These are phyloP conservation scores for Angophora floribunda DNA, from an alignment of 345 rosid species.

Conservation along the genomic window DNA sequence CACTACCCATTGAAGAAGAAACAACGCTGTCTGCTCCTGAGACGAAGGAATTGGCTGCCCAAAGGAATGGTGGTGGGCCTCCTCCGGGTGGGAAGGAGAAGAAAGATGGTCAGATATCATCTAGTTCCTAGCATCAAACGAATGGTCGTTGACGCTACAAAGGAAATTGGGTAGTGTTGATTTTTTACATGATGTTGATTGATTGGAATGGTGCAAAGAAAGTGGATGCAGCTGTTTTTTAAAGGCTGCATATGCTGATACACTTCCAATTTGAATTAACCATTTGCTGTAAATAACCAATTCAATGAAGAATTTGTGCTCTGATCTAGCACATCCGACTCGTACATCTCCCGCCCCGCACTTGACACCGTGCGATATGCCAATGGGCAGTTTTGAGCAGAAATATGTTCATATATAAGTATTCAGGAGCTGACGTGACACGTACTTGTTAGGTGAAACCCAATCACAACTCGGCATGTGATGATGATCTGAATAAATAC, in stretches of 20 bases:
- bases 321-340: background rate
- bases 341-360: background rate
- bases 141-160: background rate
- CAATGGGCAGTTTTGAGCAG: background rate
- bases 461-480: background rate
- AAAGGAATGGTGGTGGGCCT: constrained; percentile 20
- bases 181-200: background rate
- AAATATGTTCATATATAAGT: background rate
- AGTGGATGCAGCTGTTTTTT: constrained; percentile 39
- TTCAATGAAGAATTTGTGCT: background rate
- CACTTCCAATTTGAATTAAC: background rate
- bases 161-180: background rate
- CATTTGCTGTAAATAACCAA: constrained; percentile 10
- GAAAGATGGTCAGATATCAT: constrained; percentile 27
- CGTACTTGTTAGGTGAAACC: background rate
- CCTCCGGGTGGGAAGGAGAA: constrained; percentile 14
- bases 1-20: constrained; percentile 82
- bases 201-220: background rate
- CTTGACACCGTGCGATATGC: background rate
- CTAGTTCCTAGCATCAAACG: constrained; percentile 11
- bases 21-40: constrained; percentile 21
- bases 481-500: background rate
- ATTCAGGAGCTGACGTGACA: background rate
- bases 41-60: constrained; percentile 45
- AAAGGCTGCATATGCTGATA: constrained; percentile 17